Conservation (phyloP, 257 asterid genomes). For the Ilex aquifolium region DNA sequence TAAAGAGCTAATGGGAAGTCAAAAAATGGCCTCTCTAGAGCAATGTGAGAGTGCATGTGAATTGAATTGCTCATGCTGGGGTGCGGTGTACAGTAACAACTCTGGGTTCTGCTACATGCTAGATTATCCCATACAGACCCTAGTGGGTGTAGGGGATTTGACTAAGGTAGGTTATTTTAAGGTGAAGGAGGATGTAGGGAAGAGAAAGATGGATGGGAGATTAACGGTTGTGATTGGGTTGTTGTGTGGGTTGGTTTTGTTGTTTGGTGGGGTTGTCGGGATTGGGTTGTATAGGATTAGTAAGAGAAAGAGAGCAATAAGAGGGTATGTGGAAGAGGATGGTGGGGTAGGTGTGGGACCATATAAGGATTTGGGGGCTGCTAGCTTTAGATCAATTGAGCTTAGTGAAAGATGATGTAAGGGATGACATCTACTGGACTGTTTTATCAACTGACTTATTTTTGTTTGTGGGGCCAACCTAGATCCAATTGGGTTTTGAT, state of each 20-base stretch:
- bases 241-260: conserved; percentile 47
- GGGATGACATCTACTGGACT: conserved; percentile 40
- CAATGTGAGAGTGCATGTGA: conserved; percentile 60
- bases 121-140: conserved; percentile 57
- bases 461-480: conserved; percentile 16
- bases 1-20: conserved; percentile 56
- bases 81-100: conserved; percentile 74
- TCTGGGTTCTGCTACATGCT: conserved; percentile 89
- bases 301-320: conserved; percentile 47
- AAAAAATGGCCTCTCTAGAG: conserved; percentile 35
- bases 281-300: conserved; percentile 32
- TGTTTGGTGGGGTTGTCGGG: conserved; percentile 45
- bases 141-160: conserved; percentile 53
- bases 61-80: conserved; percentile 78
- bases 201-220: conserved; percentile 32
- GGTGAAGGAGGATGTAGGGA: conserved; percentile 53
- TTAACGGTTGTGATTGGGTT: conserved; percentile 49
- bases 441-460: neutral
- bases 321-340: conserved; percentile 47
- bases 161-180: conserved; percentile 71
- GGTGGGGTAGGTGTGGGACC: conserved; percentile 60
- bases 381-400: conserved; percentile 88
- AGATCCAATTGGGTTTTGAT: conserved; percentile 3
- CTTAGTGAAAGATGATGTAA: conserved; percentile 64
- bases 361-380: conserved; percentile 74